These are phyloP conservation scores for Prunus campanulata DNA, from an alignment of 306 rosid species.

Conservation along the genomic window DNA sequence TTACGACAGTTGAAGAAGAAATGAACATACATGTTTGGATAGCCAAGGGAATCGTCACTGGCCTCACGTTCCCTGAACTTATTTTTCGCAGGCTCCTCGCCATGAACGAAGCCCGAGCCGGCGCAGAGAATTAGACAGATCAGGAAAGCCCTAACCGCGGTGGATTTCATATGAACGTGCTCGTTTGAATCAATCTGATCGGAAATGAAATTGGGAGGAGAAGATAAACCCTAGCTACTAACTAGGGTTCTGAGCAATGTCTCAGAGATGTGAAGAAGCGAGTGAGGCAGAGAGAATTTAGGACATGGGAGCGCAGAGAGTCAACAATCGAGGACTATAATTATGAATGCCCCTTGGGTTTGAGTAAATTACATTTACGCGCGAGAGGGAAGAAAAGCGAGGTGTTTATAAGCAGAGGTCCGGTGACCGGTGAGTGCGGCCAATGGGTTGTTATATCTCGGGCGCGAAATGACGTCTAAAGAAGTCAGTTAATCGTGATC, in stretches of 20 bases:
- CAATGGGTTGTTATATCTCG: background rate
- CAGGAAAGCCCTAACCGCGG: constrained; percentile 28
- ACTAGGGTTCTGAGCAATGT: background rate
- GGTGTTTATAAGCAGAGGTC: background rate
- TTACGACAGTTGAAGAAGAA: background rate
- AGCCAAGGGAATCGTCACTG: constrained; percentile 73
- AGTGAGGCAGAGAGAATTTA: background rate
- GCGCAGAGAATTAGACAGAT: constrained; percentile 43
- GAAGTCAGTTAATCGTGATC: background rate
- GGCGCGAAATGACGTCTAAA: background rate
- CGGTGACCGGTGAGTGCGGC: constrained; percentile 5
- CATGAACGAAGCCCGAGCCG: constrained; percentile 36
- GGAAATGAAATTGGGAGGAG: background rate
- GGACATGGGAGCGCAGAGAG: background rate
- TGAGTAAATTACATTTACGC: background rate
- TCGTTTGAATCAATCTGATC: background rate
- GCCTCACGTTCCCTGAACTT: constrained; percentile 87
- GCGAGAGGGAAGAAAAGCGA: background rate
- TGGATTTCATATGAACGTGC: constrained; percentile 56
- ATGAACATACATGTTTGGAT: constrained; percentile 68
- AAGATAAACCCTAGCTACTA: background rate
- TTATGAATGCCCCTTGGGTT: background rate
- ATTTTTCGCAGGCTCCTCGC: constrained; percentile 55
- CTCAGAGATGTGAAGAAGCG: background rate
- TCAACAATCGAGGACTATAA: constrained; percentile 8